Evolutionary conservation across 495 filamentous ascomycete species (phyloP).

Genomic region (Aspergillus ostianus): DNA sequence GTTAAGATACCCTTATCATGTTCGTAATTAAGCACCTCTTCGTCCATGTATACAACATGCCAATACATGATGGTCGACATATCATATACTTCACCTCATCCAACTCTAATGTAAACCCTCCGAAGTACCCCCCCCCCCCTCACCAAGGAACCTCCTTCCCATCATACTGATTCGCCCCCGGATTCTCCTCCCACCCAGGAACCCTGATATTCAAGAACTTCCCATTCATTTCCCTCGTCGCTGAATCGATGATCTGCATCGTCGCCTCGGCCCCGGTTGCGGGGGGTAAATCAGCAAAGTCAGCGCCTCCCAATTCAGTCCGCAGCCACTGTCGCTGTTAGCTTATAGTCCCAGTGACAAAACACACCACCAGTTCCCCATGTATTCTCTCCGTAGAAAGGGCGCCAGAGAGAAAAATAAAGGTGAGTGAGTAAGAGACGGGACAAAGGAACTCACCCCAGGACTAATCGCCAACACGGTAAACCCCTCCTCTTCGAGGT

Average conservation of each 20-base stretch:
- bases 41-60: too few relatives aligned
- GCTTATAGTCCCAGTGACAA: background rate
- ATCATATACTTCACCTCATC: too few relatives aligned
- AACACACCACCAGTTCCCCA: background rate
- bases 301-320: constrained; percentile 46
- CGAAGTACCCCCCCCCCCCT: background rate
- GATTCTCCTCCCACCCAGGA: background rate
- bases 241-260: constrained; percentile 36
- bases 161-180: background rate
- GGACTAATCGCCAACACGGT: constrained; percentile 38
- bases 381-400: too few relatives aligned
- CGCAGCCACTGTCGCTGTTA: constrained; percentile 43
- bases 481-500: constrained; percentile 30
- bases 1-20: constrained; percentile 20
- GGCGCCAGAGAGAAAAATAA: background rate
- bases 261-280: constrained; percentile 43
- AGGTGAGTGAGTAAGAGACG: too few relatives aligned
- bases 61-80: too few relatives aligned
- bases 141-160: background rate
- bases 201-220: background rate
- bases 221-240: background rate
- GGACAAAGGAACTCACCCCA: constrained; percentile 29
- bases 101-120: too few relatives aligned
- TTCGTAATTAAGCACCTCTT: too few relatives aligned
- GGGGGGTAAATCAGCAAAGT: constrained; percentile 42